phyloP scores from a whole-genome alignment of 768 basidiomycete genomes.

The Suillus plorans region DNA sequence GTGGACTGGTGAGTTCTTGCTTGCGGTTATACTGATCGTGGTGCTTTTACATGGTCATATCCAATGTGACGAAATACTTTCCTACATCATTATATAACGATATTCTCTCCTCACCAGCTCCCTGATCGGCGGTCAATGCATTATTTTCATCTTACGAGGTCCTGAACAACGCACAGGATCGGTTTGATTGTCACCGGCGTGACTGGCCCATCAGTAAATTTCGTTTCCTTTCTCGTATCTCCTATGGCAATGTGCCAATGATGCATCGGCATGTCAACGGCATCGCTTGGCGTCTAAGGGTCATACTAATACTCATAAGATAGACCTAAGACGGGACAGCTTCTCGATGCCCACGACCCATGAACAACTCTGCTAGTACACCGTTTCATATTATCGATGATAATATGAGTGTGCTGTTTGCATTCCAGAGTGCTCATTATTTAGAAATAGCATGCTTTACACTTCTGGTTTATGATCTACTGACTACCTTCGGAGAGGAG shows the following conservation, averaged over 20 bases:
- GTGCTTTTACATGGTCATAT: background rate
- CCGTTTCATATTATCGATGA: background rate
- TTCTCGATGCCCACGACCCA: background rate
- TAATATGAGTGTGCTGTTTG: background rate
- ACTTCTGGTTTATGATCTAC: constrained; percentile 9
- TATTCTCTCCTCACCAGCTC: background rate
- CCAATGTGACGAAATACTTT: no score
- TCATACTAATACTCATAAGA: background rate
- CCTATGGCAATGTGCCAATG: background rate
- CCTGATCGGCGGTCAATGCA: background rate
- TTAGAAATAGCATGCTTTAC: constrained; percentile 11
- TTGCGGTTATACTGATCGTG: background rate
- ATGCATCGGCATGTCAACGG: background rate
- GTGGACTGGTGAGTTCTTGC: background rate
- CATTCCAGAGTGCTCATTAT: constrained; percentile 7
- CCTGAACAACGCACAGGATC: background rate
- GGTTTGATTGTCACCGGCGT: background rate
- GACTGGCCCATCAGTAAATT: background rate
- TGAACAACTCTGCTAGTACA: background rate
- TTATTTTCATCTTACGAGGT: background rate
- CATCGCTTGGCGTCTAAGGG: background rate
- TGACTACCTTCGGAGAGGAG: constrained; percentile 12
- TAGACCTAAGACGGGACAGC: background rate
- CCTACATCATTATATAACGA: background rate
- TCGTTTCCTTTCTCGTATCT: background rate